Base-by-base conservation (phyloP, 306 rosid genomes). In the Quercus ilex region DNA sequence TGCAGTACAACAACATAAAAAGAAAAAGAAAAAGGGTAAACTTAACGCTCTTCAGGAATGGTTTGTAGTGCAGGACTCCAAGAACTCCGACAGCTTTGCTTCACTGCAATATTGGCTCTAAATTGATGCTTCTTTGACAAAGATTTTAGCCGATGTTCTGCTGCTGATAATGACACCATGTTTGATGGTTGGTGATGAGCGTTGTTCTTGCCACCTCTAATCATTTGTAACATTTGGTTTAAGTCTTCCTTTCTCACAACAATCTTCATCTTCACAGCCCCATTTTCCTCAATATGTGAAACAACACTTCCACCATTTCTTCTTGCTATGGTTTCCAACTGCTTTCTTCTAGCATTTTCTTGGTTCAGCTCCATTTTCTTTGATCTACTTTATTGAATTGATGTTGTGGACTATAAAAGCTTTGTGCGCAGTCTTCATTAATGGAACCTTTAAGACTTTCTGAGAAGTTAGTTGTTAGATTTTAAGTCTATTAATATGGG, bases 221-320 rank as follows among this genome's bases (percentile, higher is more conserved):
- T 78, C 6, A 55, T 69, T 49, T 86, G 79, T 25, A 89, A 38
- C n/a, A 87, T 30, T 69, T 86, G 81, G 84, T 86, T 79, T 21
- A 89, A 46, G 18, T 86, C 88, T 30, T 86, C 70, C 78, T 72
- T 91, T 49, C 71, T 81, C 52, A 88, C 86, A 26, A 83, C 55
- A 55, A 89, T 83, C 89, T 86, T 91, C 85, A 88, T 74, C 80
- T 85, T 83, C 86, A 87, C 83, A 4, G 78, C 86, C 46, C 89
- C 91, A 6, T 69, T 70, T 74, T 87, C 87, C 68, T 80, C 83
- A 8, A 5, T 74, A 76, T 69, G 80, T 35, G 87, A 76, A 76
- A 81, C 77, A 12, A 84, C 86, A 57, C 77, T 17, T 19, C 82
- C 82, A 1, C 71, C 75, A 13, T 74, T 84, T 43, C 7, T 76